Conservation (phyloP, 78 protist genomes). For the Acrasis kona region DNA sequence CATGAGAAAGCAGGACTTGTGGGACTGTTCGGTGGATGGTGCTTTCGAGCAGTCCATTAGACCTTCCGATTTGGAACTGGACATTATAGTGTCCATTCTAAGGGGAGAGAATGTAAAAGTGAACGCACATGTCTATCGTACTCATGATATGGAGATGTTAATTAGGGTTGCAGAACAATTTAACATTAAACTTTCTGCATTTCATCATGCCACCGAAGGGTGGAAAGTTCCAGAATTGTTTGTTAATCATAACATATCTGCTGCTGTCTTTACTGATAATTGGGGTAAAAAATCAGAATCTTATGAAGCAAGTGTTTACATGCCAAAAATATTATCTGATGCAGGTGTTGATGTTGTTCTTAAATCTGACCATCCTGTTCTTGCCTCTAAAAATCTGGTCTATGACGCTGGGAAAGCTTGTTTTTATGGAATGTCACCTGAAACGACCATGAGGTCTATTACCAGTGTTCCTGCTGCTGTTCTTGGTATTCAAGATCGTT, state of each 20-base stretch:
- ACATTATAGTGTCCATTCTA: background rate
- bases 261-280: slow-evolving; percentile 1
- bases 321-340: background rate
- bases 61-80: background rate
- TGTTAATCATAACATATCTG: background rate
- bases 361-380: slow-evolving; percentile 15
- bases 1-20: background rate
- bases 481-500: background rate
- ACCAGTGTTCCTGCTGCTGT: background rate
- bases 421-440: background rate
- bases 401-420: slow-evolving; percentile 3
- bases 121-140: background rate
- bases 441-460: background rate
- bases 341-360: background rate
- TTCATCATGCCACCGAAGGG: slow-evolving; percentile 11
- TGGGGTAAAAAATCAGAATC: background rate
- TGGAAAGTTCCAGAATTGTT: background rate
- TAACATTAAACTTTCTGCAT: background rate
- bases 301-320: background rate
- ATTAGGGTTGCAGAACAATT: background rate
- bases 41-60: background rate
- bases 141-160: background rate
- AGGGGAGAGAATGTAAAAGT: background rate
- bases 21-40: slow-evolving; percentile 1
- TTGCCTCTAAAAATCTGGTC: background rate